Conservation (phyloP, 2,329 filamentous ascomycete species). For the Ophiostoma fasciatum region DNA sequence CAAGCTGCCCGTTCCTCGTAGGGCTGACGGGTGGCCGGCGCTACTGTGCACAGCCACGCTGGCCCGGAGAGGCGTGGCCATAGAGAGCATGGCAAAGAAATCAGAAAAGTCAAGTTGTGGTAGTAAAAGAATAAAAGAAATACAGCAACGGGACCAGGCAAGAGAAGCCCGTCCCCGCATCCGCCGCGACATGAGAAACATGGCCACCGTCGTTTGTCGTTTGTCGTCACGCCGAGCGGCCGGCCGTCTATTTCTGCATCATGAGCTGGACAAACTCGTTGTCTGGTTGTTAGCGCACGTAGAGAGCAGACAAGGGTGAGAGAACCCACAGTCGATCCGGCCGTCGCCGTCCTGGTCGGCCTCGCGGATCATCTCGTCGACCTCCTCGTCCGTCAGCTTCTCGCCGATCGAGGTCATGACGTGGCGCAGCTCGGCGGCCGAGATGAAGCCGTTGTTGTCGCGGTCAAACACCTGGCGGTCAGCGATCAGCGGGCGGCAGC, state of each 20-base stretch:
- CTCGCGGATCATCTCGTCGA: constrained; percentile 87
- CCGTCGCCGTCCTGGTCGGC: constrained; percentile 82
- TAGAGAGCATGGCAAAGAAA: background rate
- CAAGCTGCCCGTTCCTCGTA: too few relatives aligned
- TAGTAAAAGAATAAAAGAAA: background rate
- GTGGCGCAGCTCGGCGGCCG: constrained; percentile 72
- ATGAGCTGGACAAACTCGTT: constrained; percentile 90
- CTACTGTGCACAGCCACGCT: too few relatives aligned
- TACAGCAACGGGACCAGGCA: background rate
- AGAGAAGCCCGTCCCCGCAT: background rate
- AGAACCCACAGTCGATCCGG: constrained; percentile 64
- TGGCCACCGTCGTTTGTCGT: constrained; percentile 3
- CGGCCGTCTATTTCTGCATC: constrained; percentile 68
- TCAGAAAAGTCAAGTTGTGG: background rate
- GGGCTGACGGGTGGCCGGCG: too few relatives aligned
- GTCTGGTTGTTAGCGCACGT: constrained; percentile 35
- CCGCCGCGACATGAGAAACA: constrained; percentile 7
- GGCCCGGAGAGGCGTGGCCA: too few relatives aligned
- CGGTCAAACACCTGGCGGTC: constrained; percentile 62
- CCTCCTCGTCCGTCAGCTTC: constrained; percentile 81
- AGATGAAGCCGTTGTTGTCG: constrained; percentile 87
- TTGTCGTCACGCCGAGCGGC: background rate
- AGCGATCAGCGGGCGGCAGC: too few relatives aligned
- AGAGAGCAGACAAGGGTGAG: background rate
- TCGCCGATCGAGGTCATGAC: constrained; percentile 89